Evolutionary conservation across 2,329 filamentous ascomycete species (phyloP).

Genomic region (Trichoderma atrobrunneum): DNA sequence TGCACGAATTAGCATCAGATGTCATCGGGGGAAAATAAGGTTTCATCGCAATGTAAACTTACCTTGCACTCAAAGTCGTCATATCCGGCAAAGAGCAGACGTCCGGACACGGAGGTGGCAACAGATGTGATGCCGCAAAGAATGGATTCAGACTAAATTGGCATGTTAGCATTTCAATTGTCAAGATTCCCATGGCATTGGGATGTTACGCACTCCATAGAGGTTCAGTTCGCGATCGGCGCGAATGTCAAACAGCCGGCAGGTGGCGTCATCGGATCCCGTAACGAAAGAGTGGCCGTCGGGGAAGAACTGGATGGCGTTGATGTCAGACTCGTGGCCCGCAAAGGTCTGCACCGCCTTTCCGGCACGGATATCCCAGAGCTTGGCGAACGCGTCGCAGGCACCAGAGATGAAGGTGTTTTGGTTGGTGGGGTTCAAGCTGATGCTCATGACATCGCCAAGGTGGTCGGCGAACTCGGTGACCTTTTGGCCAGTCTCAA

Average conservation of each 20-base stretch:
- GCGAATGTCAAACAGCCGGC: conserved; percentile 95
- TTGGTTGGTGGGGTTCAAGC: conserved; percentile 97
- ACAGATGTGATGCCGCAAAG: conserved; percentile 98
- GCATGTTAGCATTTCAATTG: conserved; percentile 22
- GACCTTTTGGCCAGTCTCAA: conserved; percentile 94
- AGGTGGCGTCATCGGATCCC: conserved; percentile 95
- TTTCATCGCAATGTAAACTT: conserved; percentile 31
- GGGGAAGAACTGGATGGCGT: conserved; percentile 99
- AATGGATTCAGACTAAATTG: conserved; percentile 82
- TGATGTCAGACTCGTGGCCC: conserved; percentile 98
- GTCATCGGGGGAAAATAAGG: not conserved
- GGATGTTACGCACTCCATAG: conserved; percentile 56
- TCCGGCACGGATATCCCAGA: conserved; percentile 97
- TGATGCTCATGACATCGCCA: conserved; percentile 99
- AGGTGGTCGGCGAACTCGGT: conserved; percentile 98
- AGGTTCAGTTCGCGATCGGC: conserved; percentile 78
- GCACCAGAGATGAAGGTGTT: conserved; percentile 99
- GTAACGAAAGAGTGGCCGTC: conserved; percentile 98
- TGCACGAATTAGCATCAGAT: conserved; percentile 18
- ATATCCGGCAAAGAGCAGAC: conserved; percentile 93
- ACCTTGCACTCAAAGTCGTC: conserved; percentile 99
- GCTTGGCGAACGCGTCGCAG: conserved; percentile 96
- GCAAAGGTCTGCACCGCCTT: conserved; percentile 99
- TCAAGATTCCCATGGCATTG: not conserved
- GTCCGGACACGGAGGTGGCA: conserved; percentile 93